phyloP scores from a whole-genome alignment of 805 yeast species.

The Suhomyces faveliae region DNA sequence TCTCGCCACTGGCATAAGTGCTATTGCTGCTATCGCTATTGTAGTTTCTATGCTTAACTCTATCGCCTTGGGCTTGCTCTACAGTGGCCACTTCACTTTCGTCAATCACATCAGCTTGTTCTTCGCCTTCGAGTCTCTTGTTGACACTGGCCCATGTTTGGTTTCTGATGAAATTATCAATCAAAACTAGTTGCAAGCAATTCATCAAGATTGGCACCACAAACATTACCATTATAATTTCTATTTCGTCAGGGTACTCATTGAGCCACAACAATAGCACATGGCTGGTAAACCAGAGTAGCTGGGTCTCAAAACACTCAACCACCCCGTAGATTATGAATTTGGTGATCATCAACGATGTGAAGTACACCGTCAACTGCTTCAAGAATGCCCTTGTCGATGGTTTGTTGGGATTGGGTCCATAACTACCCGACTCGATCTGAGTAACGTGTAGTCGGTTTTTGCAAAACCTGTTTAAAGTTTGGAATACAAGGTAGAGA shows the following conservation, averaged over 20 bases:
- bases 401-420: conserved; percentile 58
- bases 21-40: conserved; percentile 6
- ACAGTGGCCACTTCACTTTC: background rate
- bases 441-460: conserved; percentile 39
- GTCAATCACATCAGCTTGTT: conserved; percentile 3
- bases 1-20: background rate
- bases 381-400: conserved; percentile 55
- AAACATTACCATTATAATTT: conserved; percentile 84
- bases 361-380: conserved; percentile 67
- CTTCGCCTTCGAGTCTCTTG: conserved; percentile 14
- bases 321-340: conserved; percentile 55
- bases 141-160: conserved; percentile 40
- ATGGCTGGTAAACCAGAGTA: conserved; percentile 57
- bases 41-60: background rate
- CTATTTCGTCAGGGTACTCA: conserved; percentile 68
- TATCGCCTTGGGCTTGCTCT: background rate
- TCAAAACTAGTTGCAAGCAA: conserved; percentile 67
- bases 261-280: conserved; percentile 82
- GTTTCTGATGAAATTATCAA: conserved; percentile 71
- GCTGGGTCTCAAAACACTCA: conserved; percentile 60
- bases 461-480: conserved; percentile 45
- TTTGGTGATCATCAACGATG: conserved; percentile 67
- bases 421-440: conserved; percentile 60
- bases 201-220: conserved; percentile 74
- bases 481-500: conserved; percentile 50